Base-by-base conservation (phyloP, 2,329 filamentous ascomycete species). In the Dactylellina leptospora region DNA sequence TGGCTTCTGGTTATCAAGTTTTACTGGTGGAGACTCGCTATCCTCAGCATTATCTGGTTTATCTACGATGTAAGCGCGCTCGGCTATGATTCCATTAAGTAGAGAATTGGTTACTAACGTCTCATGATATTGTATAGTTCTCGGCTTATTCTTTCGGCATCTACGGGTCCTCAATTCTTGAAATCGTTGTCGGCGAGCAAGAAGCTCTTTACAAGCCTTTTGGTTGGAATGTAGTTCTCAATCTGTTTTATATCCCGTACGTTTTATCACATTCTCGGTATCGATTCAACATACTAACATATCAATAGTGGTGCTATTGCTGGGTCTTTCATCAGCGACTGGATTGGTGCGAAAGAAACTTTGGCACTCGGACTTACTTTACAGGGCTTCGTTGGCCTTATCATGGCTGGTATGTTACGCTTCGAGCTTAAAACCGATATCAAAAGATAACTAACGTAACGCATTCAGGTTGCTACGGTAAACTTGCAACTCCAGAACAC, bases 161-260 rank as follows among this genome's bases (percentile, higher is more conserved):
- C 77, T 97, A 95, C 81, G 90, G 90, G 0, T 88, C 88, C 0
- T 85, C 87, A 0, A 93, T 96, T 76, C 81, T 96, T 0, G 79
- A 82, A 38, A 87, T 86, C 69, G 85, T 91, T 25, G 87, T 89
- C 42, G 85, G 86, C 8, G 77, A 82, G 0, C 76, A 78, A 3
- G 83, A 64, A 23, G 27, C 86, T 0, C 82, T 96, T 1, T 93
- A 91, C 77, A 90, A 89, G 74, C 82, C 87, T 9, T 93, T 96
- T 73, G 93, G 92, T 40, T 96, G 92, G 92, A 92, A 91, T 78
- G 92, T 90, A 0, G 85, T 96, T 42, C 87, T 96, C 82, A 96
- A 95, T 79, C 82, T 92, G 74, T 96, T 96, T 80, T 60, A 53
- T 47, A 68, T 69, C 27, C 70, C 74, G 48, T 71, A 71, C 36